Evolutionary conservation across 441 rosid genomes (phyloP).

Genomic region (Aleurites moluccanus): DNA sequence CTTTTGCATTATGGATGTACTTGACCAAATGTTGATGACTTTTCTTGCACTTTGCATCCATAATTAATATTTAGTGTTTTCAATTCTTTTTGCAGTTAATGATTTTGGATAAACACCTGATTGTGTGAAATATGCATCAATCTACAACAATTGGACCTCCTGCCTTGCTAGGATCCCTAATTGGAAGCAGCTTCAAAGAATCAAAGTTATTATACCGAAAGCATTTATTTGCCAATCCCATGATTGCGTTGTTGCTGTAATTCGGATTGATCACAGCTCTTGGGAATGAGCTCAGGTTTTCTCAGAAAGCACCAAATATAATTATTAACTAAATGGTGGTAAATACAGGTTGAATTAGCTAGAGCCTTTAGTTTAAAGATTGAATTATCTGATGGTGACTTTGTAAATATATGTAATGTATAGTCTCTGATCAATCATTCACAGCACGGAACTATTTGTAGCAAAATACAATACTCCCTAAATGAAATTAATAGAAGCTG

Average conservation of each 20-base stretch:
- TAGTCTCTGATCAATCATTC: background rate
- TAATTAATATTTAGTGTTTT: conserved; percentile 2
- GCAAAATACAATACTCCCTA: background rate
- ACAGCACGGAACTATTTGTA: background rate
- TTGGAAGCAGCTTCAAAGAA: conserved; percentile 42
- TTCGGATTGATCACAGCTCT: background rate
- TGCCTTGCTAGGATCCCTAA: conserved; percentile 45
- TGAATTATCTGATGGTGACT: background rate
- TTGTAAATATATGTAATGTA: background rate
- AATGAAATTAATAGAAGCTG: no score
- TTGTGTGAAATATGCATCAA: conserved; percentile 65
- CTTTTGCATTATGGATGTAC: conserved; percentile 3
- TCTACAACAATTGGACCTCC: conserved; percentile 53
- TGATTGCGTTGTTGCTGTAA: conserved; percentile 40
- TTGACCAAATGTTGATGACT: background rate
- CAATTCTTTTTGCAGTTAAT: conserved; percentile 52
- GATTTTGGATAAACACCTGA: conserved; percentile 68
- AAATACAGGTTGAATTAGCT: background rate
- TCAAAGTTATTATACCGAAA: conserved; percentile 49
- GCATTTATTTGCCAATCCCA: conserved; percentile 80
- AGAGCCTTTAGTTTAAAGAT: background rate
- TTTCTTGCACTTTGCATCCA: background rate
- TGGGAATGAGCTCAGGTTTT: no score
- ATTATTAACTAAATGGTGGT: no score
- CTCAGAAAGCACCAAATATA: no score